A percentile compares a stretch with the other conserved stretches of the same genome.
Evolutionary conservation across 1,139 yeast genomes (phyloP).

Genomic region (Yamadazyma songkhlaensis): DNA sequence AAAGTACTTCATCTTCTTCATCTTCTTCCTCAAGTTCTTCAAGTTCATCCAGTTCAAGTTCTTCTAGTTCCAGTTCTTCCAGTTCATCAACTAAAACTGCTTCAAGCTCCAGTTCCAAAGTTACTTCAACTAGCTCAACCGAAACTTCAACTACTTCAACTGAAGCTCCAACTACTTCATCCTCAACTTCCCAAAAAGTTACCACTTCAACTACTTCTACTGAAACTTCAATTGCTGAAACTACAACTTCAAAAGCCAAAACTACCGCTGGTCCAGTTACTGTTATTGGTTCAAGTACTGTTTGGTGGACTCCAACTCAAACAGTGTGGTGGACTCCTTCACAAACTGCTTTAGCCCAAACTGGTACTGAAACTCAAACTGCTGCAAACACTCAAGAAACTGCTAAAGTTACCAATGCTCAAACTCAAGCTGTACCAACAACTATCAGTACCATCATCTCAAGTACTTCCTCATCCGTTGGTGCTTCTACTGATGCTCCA

Average conservation of each 20-base stretch:
- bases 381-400: background rate
- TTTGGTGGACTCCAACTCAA: slow-evolving; percentile 6
- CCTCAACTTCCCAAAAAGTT: slow-evolving; percentile 1
- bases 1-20: slow-evolving; percentile 5
- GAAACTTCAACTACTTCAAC: background rate
- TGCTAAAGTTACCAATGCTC: slow-evolving; percentile 1
- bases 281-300: slow-evolving; percentile 2
- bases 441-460: background rate
- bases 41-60: background rate
- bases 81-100: background rate
- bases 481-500: background rate
- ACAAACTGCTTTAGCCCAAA: background rate
- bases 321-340: slow-evolving; percentile 5
- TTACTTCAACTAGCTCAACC: no score
- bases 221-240: slow-evolving; percentile 5
- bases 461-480: background rate
- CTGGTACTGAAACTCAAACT: slow-evolving; percentile 2
- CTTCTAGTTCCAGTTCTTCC: slow-evolving; percentile 4
- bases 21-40: slow-evolving; percentile 2
- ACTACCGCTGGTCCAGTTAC: slow-evolving; percentile 1
- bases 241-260: slow-evolving; percentile 4
- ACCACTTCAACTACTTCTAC: slow-evolving; percentile 5
- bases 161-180: background rate
- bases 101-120: no score
- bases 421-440: slow-evolving; percentile 2